Evolutionary conservation across 306 rosid genomes (phyloP).

Genomic region (Sophora flavescens): DNA sequence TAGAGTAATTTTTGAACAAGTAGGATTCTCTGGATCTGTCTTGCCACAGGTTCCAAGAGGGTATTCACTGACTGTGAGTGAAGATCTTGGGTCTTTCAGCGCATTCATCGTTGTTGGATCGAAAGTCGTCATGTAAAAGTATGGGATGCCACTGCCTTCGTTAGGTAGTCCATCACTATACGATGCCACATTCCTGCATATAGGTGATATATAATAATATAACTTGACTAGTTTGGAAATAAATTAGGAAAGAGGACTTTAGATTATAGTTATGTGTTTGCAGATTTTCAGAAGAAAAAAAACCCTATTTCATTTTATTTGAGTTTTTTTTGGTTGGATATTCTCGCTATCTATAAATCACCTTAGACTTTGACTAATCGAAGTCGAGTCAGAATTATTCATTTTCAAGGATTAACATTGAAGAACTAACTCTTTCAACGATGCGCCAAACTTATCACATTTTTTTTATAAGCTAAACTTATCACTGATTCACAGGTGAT

Average conservation of each 20-base stretch:
- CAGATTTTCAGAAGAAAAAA: neutral
- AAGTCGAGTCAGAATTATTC: no score
- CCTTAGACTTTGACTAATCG: no score
- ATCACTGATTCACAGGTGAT: no score
- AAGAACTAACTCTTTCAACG: no score
- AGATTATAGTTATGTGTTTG: neutral
- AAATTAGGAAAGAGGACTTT: no score
- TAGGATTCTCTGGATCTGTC: conserved; percentile 84
- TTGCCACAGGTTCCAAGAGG: conserved; percentile 89
- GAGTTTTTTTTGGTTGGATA: neutral
- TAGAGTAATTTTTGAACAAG: conserved; percentile 85
- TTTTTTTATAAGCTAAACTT: no score
- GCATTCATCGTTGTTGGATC: conserved; percentile 89
- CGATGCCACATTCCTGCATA: conserved; percentile 85
- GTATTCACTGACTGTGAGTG: conserved; percentile 81
- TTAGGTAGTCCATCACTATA: conserved; percentile 83
- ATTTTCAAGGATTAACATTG: no score
- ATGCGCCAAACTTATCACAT: no score
- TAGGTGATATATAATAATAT: neutral
- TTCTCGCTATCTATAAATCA: no score
- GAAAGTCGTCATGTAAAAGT: conserved; percentile 87
- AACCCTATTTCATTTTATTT: neutral
- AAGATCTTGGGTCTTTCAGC: conserved; percentile 71
- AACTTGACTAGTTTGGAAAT: neutral
- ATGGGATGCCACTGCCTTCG: conserved; percentile 78